Base-by-base conservation (phyloP, 805 yeast species). In the Metschnikowia peoriensis region DNA sequence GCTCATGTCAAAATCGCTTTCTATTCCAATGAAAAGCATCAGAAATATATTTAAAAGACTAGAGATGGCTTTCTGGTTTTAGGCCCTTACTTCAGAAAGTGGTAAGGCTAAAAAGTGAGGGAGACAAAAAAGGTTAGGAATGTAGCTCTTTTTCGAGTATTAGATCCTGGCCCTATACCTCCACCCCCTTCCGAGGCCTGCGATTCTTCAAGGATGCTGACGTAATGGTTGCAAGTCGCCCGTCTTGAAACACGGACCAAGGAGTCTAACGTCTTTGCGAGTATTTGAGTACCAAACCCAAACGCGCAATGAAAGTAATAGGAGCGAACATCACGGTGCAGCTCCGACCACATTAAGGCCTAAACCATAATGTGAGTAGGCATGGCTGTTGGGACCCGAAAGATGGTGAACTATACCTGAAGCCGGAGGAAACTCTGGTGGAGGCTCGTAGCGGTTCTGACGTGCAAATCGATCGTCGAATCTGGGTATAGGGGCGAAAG, bases 351-450 rank as follows among this genome's bases (percentile, higher is more conserved):
- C 41, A 38, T 15, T 71, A 34, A 12, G 37, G 37, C 12, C 69
- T 66, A 69, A 66, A 61, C 68, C 66, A 62, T 61, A 71, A 69
- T 67, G 69, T 66, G 73, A 67, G 72, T 68, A 67, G 66, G 74
- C 73, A 69, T 68, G 69, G 71, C 70, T 69, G 73, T 69, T 70
- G 72, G 74, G 74, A 70, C 73, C 73, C 74, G 73, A 70, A 54
- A 69, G 75, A 70, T 70, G 73, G 73, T 70, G 73, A 68, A 70
- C 72, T 70, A 69, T 70, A 71, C 73, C 72, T 70, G 73, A 67
- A 69, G 74, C 73, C 73, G 68, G 74, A 69, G 73, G 73, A 69
- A 68, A 69, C 72, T 68, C 73, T 69, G 73, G 73, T 69, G 73
- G 73, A 69, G 71, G 73, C 73, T 69, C 75, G 73, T 66, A 70